Percentiles rank a stretch among this genome's conserved stretches.
Conservation (phyloP, 257 asterid genomes). For the Gentiana straminea region DNA sequence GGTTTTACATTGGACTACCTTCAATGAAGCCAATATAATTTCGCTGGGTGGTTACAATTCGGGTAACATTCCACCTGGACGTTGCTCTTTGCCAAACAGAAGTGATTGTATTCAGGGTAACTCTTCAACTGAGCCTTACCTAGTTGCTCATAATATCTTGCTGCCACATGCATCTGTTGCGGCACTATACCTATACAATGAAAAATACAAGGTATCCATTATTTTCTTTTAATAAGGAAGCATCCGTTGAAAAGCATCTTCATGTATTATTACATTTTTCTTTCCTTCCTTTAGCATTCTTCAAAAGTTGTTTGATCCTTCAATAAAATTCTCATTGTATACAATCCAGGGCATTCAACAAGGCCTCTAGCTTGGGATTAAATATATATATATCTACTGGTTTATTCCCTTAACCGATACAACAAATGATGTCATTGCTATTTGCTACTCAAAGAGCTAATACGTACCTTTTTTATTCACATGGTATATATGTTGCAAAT, state of each 20-base stretch:
- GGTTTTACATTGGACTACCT: constrained; percentile 43
- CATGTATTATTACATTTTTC: not conserved
- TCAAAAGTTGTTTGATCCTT: not conserved
- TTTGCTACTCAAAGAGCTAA: constrained; percentile 37
- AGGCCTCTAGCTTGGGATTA: constrained; percentile 32
- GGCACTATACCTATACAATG: constrained; percentile 29
- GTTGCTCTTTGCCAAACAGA: constrained; percentile 22
- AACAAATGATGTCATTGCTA: constrained; percentile 27
- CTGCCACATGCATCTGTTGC: constrained; percentile 40
- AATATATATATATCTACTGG: constrained; percentile 26
- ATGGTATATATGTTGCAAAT: constrained; percentile 36
- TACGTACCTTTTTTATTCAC: constrained; percentile 36
- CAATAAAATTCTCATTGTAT: not conserved
- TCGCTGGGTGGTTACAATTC: constrained; percentile 33
- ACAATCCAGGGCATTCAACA: constrained; percentile 35
- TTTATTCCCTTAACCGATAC: constrained; percentile 24
- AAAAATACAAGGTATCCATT: constrained; percentile 30
- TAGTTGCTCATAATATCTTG: constrained; percentile 34
- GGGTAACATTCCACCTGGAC: constrained; percentile 34
- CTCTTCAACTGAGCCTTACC: constrained; percentile 38
- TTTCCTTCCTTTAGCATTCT: not conserved
- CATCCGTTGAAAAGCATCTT: not conserved
- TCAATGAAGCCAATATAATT: constrained; percentile 41
- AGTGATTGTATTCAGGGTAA: constrained; percentile 22
- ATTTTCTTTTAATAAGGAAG: not conserved